Base-by-base conservation (phyloP, 129 eudicot species). In the Chrysanthemum seticuspe region DNA sequence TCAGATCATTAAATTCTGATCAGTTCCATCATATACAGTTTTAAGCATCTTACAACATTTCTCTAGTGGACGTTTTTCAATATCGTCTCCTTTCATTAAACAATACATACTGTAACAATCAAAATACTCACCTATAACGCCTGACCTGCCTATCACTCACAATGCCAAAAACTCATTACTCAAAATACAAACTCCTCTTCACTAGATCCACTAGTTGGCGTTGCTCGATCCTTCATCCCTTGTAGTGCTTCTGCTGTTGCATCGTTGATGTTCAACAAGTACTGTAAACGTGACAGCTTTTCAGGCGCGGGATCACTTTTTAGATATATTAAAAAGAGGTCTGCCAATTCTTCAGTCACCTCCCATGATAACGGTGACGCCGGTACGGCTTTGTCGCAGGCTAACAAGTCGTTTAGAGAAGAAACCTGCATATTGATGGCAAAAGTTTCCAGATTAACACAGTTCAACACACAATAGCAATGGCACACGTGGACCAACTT, bases 301-400 rank as follows among this genome's bases (percentile, higher is more conserved):
- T 91, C 99, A 0, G 97, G 76, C 0, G 70, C 79, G 1, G 96
- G 82, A 4, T 90, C 87, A 16, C 86, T 88, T 76, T 83, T 91
- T 56, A 87, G 40, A 70, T 90, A 95, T 18, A 82, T 71, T 25
- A 78, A 66, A 79, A 74, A 95, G 10, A 95, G 85, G 77, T 95
- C 97, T 0, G 84, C 68, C 25, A 95, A 78, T 71, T 95, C 99
- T 74, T 81, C 96, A 0, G 88, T 86, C 69, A 78, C 86, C 74
- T 91, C 97, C 99, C 99, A 95, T 19, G 99, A 88, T 62, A 91
- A 49, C 14, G 99, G 96, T 18, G 83, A 79, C 12, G 97, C 76
- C 6, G 89, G 86, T 52, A 91, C 96, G 58, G 99, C 99, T 83
- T 95, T 91, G 81, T 95, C 99, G 59, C 97, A 95, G 6, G 99